Evolutionary conservation across 1,284 basidiomycete genomes (phyloP).

Genomic region (Mycocalia duriaeana): DNA sequence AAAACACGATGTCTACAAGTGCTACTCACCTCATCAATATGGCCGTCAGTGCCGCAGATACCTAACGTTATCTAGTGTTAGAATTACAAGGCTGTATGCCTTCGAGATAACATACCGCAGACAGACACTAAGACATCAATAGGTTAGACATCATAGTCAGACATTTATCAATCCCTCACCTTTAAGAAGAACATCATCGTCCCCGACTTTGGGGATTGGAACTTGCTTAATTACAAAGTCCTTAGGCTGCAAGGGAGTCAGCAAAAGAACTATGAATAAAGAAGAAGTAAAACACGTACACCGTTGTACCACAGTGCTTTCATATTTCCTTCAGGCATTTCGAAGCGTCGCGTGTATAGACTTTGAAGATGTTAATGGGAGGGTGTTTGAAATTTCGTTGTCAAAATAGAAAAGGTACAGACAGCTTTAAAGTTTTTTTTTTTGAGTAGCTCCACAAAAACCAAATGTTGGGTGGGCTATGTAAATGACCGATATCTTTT

Average conservation of each 20-base stretch:
- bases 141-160: no score
- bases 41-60: slow-evolving; percentile 74
- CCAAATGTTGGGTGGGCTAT: no score
- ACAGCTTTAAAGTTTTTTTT: no score
- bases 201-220: slow-evolving; percentile 55
- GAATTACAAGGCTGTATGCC: no score
- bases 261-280: not conserved
- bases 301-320: slow-evolving; percentile 52
- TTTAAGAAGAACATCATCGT: slow-evolving; percentile 70
- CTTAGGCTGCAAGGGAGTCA: slow-evolving; percentile 38
- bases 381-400: no score
- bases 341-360: not conserved
- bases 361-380: not conserved
- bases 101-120: slow-evolving; percentile 1
- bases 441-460: no score
- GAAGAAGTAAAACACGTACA: slow-evolving; percentile 20
- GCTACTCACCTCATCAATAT: slow-evolving; percentile 55
- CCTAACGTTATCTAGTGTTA: slow-evolving; percentile 37
- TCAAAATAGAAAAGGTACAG: no score
- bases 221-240: slow-evolving; percentile 61
- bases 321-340: slow-evolving; percentile 28
- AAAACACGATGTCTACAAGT: not conserved
- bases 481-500: no score
- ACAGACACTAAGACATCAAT: not conserved
- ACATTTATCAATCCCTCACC: no score